Evolutionary conservation across 176 grass and related monocot species (phyloP).

Genomic region (Oryza australiensis): DNA sequence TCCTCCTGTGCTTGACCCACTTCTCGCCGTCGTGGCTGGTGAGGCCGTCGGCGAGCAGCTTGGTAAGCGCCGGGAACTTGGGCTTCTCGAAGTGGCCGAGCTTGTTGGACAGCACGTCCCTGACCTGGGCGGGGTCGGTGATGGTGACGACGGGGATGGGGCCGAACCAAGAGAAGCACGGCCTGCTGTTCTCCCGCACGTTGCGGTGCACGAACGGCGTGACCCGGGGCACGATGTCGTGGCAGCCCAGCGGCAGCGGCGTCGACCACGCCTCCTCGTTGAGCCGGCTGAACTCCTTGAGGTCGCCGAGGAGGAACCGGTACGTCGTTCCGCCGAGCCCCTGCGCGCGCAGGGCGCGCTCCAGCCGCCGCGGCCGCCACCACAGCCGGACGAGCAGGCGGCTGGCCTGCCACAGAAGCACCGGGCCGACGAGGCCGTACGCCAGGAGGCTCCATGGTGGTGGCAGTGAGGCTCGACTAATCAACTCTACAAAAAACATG

Average conservation of each 20-base stretch:
- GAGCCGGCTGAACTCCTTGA: conserved; percentile 35
- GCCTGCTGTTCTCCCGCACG: conserved; percentile 45
- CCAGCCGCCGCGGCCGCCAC: conserved; percentile 52
- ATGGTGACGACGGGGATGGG: conserved; percentile 47
- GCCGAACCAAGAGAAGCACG: conserved; percentile 62
- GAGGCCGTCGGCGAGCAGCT: conserved; percentile 27
- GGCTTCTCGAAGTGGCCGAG: conserved; percentile 46
- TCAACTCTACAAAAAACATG: conserved; percentile 25
- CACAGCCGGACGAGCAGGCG: conserved; percentile 43
- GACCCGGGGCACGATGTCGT: conserved; percentile 46
- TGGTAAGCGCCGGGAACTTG: background rate
- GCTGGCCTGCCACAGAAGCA: conserved; percentile 41
- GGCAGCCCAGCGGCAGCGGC: conserved; percentile 45
- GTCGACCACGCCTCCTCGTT: conserved; percentile 41
- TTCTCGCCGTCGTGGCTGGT: conserved; percentile 50
- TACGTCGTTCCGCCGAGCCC: conserved; percentile 52
- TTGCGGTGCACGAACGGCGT: conserved; percentile 30
- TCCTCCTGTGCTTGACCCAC: conserved; percentile 65
- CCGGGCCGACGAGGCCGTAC: conserved; percentile 8
- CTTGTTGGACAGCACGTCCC: conserved; percentile 53
- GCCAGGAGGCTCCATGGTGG: conserved; percentile 39
- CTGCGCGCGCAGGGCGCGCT: conserved; percentile 42
- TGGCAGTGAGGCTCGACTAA: background rate
- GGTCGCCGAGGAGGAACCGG: conserved; percentile 51
- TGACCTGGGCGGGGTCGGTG: conserved; percentile 36